A percentile compares a stretch with the other conserved stretches of the same genome.
These are phyloP conservation scores for Hymenoscyphus scutula DNA, from an alignment of 2,329 filamentous ascomycete species.

Conservation along the genomic window DNA sequence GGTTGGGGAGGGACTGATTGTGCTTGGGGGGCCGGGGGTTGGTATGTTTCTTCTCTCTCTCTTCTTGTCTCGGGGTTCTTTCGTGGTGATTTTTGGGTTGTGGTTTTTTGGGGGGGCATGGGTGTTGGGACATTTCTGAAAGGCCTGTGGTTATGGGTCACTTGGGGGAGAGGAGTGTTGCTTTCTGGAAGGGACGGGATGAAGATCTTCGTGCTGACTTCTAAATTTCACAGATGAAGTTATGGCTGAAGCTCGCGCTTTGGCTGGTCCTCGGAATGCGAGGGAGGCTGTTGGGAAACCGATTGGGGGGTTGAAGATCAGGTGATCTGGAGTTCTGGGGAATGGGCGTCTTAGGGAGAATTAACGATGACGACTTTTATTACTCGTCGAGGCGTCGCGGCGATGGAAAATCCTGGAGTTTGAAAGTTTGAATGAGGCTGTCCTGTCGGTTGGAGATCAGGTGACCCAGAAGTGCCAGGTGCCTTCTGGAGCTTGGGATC, in stretches of 20 bases:
- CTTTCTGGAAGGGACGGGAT: too few species aligned
- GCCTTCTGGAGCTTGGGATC: too few species aligned
- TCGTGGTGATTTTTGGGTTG: too few species aligned
- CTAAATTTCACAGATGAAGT: slow-evolving; percentile 20
- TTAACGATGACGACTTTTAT: too few species aligned
- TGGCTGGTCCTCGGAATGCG: slow-evolving; percentile 29
- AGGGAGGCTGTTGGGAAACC: slow-evolving; percentile 28
- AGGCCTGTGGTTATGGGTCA: neutral
- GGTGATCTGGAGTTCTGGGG: neutral
- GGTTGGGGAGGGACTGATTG: slow-evolving; percentile 18
- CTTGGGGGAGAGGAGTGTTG: too few species aligned
- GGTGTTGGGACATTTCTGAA: neutral
- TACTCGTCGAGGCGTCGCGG: too few species aligned
- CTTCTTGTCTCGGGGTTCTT: neutral
- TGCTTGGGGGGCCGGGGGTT: slow-evolving; percentile 15
- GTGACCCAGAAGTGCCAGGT: too few species aligned
- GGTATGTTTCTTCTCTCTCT: slow-evolving; percentile 15
- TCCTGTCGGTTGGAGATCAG: too few species aligned
- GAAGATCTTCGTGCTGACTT: neutral
- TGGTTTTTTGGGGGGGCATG: neutral
- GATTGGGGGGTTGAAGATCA: slow-evolving; percentile 26
- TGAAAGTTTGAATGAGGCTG: too few species aligned
- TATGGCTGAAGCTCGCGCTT: slow-evolving; percentile 21
- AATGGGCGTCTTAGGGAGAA: too few species aligned
- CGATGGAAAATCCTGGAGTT: too few species aligned